Percentiles rank a stretch among this genome's conserved stretches.
These are phyloP conservation scores for Candolleomyces aberdarensis DNA, from an alignment of 768 basidiomycete species.

Conservation along the genomic window DNA sequence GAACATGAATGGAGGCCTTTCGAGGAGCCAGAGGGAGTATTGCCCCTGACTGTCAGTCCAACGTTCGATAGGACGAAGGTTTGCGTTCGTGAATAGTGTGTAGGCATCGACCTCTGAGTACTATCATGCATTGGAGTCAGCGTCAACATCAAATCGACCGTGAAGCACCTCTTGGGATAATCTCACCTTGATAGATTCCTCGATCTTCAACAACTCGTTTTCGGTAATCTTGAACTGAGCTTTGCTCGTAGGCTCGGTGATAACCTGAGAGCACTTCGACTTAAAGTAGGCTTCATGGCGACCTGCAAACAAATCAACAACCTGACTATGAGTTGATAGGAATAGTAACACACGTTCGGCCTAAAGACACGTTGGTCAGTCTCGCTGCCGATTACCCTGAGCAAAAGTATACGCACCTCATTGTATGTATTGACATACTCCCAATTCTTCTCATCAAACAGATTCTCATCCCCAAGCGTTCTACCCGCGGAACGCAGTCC, in stretches of 20 bases:
- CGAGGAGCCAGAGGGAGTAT: conserved; percentile 89
- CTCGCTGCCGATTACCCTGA: neutral
- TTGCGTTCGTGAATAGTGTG: conserved; percentile 65
- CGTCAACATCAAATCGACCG: neutral
- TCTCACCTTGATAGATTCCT: conserved; percentile 82
- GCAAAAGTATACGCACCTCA: conserved; percentile 28
- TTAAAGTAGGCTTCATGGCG: conserved; percentile 83
- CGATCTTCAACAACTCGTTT: conserved; percentile 81
- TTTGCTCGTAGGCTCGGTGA: conserved; percentile 47
- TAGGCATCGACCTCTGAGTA: conserved; percentile 75
- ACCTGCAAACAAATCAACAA: conserved; percentile 39
- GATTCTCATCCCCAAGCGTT: conserved; percentile 59
- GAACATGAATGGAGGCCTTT: conserved; percentile 81
- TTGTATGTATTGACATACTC: conserved; percentile 64
- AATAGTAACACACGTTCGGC: conserved; percentile 22
- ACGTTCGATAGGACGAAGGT: conserved; percentile 80
- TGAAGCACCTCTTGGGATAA: neutral
- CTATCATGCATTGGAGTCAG: conserved; percentile 34
- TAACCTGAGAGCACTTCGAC: conserved; percentile 56
- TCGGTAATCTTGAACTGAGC: conserved; percentile 52
- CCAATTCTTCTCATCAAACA: conserved; percentile 72
- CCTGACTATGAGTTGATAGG: neutral
- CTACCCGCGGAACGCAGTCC: conserved; percentile 69
- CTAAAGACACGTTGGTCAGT: conserved; percentile 14
- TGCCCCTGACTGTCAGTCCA: conserved; percentile 74